Evolutionary conservation across 1,139 yeast genomes (phyloP), one percentile per base, ranked within the genome.

Genomic region (Yamadazyma blattariae): DNA sequence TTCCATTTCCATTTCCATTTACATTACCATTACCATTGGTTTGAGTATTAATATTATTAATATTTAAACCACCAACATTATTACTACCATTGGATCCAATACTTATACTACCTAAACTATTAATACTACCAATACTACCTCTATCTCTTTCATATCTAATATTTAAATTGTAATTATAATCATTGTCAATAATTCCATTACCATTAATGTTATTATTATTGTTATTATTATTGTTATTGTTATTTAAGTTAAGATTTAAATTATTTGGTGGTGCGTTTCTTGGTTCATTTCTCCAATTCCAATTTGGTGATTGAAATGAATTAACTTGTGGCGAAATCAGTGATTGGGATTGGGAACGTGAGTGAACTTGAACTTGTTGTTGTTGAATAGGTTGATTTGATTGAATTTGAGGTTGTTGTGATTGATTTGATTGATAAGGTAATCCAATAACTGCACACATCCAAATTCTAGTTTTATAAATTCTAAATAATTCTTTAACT

Each of bases 381-480:
- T 17, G 22, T 12, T 12, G 12, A 4, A 16, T 22, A 7, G 23
- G 16, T 30, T 30, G 32, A 14, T 25, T 14, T 22, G 22, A 20
- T 14, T 30, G 32, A 23, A 4, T 14, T 18, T 22, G 32, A 6
- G 21, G 4, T 8, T 9, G 24, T 29, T 18, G 25, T 7, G 4
- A 17, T 12, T 23, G 24, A 30, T 37, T 33, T 24, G 20, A 41
- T 21, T 25, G 38, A 43, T 50, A 60, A 11, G 67, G 67, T 25
- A 59, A 48, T 6, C 67, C 67, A 39, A 49, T 55, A 17, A 89
- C 88, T 3, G 97, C 95, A 67, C 97, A 90, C 80, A 90, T 79
- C 98, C 98, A 94, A 51, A 92, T 92, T 51, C 98, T 75, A 1
- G 97, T 92, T 64, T 92, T 92, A 72, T 89, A 92, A 40, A 88